Evolutionary conservation across 2,329 filamentous ascomycete species (phyloP).

Genomic region (Penicillium freii): DNA sequence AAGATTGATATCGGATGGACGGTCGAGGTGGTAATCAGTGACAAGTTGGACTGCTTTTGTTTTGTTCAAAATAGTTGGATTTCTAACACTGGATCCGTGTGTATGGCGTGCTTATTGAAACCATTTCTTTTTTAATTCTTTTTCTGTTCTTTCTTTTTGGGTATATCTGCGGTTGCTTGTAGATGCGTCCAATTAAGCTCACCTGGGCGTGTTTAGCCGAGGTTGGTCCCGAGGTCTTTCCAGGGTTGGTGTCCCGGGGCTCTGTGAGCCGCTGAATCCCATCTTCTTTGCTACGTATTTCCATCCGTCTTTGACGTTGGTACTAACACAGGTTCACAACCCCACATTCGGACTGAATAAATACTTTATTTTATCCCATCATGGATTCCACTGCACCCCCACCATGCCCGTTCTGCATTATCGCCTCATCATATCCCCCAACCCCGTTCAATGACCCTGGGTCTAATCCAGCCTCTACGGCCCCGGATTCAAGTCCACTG

Average conservation of each 20-base stretch:
- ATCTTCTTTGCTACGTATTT: not conserved
- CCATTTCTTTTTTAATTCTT: constrained; percentile 6
- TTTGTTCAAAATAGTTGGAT: constrained; percentile 20
- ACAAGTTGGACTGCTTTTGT: constrained; percentile 8
- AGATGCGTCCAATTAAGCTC: constrained; percentile 2
- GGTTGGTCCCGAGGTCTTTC: constrained; percentile 2
- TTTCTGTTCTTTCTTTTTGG: not conserved
- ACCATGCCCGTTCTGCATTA: constrained; percentile 59
- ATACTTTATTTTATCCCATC: not conserved
- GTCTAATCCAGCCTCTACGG: constrained; percentile 21
- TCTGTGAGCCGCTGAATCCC: not conserved
- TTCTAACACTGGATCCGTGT: constrained; percentile 17
- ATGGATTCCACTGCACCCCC: constrained; percentile 18
- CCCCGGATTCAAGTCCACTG: constrained; percentile 15
- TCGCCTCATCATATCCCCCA: constrained; percentile 52
- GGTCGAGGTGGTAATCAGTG: constrained; percentile 18
- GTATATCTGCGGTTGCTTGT: constrained; percentile 1
- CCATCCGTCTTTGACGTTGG: not conserved
- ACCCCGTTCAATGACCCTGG: constrained; percentile 26
- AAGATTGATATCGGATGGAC: constrained; percentile 8
- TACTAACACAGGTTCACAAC: not conserved
- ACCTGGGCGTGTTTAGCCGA: constrained; percentile 10
- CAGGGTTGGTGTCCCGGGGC: not conserved
- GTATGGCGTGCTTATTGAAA: constrained; percentile 16
- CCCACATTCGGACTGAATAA: not conserved